Conservation (phyloP, 2,329 filamentous ascomycete species). For the Cyclaneusma minus region DNA sequence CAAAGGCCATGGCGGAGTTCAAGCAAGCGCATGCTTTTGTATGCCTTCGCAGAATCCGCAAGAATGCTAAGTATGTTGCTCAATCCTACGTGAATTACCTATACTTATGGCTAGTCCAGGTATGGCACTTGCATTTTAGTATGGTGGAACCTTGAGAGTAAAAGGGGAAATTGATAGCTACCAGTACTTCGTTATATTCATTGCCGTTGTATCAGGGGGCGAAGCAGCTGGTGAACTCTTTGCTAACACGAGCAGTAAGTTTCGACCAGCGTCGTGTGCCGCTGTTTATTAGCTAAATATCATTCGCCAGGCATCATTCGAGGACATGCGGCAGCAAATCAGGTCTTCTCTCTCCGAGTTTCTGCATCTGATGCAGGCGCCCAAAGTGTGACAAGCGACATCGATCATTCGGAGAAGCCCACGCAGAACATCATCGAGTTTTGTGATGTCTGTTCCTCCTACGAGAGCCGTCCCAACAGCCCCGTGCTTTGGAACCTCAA, state of each 20-base stretch:
- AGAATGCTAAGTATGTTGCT: neutral
- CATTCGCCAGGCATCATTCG: too few relatives aligned
- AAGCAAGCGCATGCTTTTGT: slow-evolving; percentile 48
- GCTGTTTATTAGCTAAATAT: too few relatives aligned
- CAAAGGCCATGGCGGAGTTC: slow-evolving; percentile 44
- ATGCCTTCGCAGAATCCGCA: neutral
- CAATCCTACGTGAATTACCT: slow-evolving; percentile 1
- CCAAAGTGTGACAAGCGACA: too few relatives aligned
- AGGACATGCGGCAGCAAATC: too few relatives aligned
- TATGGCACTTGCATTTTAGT: slow-evolving; percentile 44
- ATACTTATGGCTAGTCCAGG: slow-evolving; percentile 39
- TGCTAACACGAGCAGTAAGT: too few relatives aligned
- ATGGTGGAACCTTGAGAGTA: slow-evolving; percentile 25
- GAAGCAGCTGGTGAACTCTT: slow-evolving; percentile 7
- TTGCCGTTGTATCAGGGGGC: slow-evolving; percentile 24
- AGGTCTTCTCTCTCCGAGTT: too few relatives aligned
- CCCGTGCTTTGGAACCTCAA: slow-evolving; percentile 39
- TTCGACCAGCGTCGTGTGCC: too few relatives aligned
- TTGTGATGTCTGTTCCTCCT: slow-evolving; percentile 44
- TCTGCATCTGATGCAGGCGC: too few relatives aligned
- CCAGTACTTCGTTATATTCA: slow-evolving; percentile 35
- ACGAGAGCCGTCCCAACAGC: slow-evolving; percentile 44
- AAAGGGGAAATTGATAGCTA: slow-evolving; percentile 21
- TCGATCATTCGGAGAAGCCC: too few relatives aligned
- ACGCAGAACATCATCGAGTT: too few relatives aligned